Evolutionary conservation across 208 protist genomes (phyloP).

Genomic region (Acanthamoeba castellanii): DNA sequence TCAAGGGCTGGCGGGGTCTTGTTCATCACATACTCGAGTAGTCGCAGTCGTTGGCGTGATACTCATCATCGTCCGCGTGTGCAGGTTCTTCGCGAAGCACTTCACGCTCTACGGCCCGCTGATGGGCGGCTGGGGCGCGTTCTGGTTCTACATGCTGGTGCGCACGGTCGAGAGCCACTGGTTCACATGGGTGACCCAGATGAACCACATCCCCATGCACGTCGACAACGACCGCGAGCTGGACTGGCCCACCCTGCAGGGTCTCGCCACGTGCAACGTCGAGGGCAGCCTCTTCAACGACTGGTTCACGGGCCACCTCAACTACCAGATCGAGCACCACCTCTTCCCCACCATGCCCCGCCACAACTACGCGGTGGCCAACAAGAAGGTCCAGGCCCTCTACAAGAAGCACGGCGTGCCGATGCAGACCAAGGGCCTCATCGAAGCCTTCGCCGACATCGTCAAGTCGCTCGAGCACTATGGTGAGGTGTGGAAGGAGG

Average conservation of each 20-base stretch:
- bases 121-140: neutral
- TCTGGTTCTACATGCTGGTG: slow-evolving; percentile 13
- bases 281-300: slow-evolving; percentile 74
- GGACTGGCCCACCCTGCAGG: slow-evolving; percentile 2
- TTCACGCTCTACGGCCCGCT: neutral
- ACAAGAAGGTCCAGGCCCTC: slow-evolving; percentile 70
- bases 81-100: neutral
- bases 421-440: slow-evolving; percentile 22
- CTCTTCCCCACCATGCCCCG: slow-evolving; percentile 77
- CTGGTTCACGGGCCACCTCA: slow-evolving; percentile 77
- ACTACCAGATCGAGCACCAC: slow-evolving; percentile 81
- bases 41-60: neutral
- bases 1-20: too few species aligned
- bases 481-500: neutral
- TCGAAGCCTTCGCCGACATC: slow-evolving; percentile 49
- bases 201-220: slow-evolving; percentile 30
- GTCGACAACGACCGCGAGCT: slow-evolving; percentile 2
- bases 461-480: slow-evolving; percentile 65
- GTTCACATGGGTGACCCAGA: slow-evolving; percentile 49
- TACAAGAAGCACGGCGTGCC: slow-evolving; percentile 73
- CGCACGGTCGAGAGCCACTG: slow-evolving; percentile 21
- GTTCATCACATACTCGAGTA: too few species aligned
- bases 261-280: slow-evolving; percentile 64
- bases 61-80: neutral
- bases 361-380: slow-evolving; percentile 69